Conservation (phyloP, 192 early-diverging fungal genomes). For the Geosiphon pyriformis region DNA sequence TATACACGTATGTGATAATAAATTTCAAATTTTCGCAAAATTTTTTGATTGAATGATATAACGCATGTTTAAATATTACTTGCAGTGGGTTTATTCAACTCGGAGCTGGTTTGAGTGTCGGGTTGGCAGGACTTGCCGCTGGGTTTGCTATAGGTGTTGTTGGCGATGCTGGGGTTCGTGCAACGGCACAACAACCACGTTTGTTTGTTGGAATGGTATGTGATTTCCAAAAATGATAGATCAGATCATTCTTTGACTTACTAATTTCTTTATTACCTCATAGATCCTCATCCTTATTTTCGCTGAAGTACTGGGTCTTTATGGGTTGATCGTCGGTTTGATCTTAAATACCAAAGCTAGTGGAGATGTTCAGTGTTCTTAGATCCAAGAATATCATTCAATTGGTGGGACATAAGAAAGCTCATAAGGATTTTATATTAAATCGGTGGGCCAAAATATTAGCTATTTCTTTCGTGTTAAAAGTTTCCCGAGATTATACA, state of each 20-base stretch:
- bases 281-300: slow-evolving; percentile 83
- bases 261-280: not conserved
- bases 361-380: slow-evolving; percentile 8
- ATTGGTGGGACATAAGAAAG: too few relatives aligned
- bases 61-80: slow-evolving; percentile 7
- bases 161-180: slow-evolving; percentile 84
- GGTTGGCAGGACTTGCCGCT: slow-evolving; percentile 79
- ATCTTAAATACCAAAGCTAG: slow-evolving; percentile 79
- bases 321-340: slow-evolving; percentile 80
- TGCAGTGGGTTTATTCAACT: slow-evolving; percentile 71
- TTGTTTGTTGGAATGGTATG: slow-evolving; percentile 77
- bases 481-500: too few relatives aligned
- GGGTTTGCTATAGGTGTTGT: slow-evolving; percentile 90
- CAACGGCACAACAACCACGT: slow-evolving; percentile 71
- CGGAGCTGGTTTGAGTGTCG: slow-evolving; percentile 74
- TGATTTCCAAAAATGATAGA: not conserved
- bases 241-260: not conserved
- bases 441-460: too few relatives aligned
- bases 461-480: too few relatives aligned
- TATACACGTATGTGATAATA: slow-evolving; percentile 48
- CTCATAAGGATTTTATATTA: too few relatives aligned
- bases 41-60: not conserved
- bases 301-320: slow-evolving; percentile 82
- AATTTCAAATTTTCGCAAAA: not conserved
- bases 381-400: too few relatives aligned